These are phyloP conservation scores for Synchytrium microbalum DNA, from an alignment of 371 early-diverging fungal genomes.

Conservation along the genomic window DNA sequence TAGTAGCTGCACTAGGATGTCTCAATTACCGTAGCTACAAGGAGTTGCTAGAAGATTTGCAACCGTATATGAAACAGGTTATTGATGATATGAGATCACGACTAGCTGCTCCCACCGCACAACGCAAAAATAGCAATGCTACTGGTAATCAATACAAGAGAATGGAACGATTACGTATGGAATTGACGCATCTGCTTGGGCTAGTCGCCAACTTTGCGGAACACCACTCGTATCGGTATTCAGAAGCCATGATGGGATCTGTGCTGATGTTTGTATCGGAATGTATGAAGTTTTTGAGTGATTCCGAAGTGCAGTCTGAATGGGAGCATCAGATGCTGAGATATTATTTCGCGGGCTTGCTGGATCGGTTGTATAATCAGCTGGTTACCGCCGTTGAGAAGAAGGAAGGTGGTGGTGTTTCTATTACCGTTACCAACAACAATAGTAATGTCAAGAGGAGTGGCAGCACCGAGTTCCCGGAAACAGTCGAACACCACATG, in stretches of 20 bases:
- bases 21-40: slow-evolving; percentile 62
- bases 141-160: slow-evolving; percentile 5
- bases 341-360: slow-evolving; percentile 76
- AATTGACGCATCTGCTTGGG: slow-evolving; percentile 65
- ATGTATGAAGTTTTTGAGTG: slow-evolving; percentile 24
- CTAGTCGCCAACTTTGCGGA: slow-evolving; percentile 60
- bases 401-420: too few relatives aligned
- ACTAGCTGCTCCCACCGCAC: slow-evolving; percentile 10
- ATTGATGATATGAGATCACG: slow-evolving; percentile 55
- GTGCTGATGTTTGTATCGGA: slow-evolving; percentile 32
- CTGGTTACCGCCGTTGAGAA: slow-evolving; percentile 25
- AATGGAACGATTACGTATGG: slow-evolving; percentile 65
- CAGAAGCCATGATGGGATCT: slow-evolving; percentile 48
- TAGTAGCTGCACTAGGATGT: slow-evolving; percentile 60
- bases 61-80: slow-evolving; percentile 50
- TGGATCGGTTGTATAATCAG: slow-evolving; percentile 71
- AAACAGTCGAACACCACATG: neutral
- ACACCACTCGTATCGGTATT: slow-evolving; percentile 46
- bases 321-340: slow-evolving; percentile 85
- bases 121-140: neutral
- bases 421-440: slow-evolving; percentile 6
- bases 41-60: slow-evolving; percentile 57
- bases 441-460: too few relatives aligned
- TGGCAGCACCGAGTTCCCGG: neutral
- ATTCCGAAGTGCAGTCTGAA: slow-evolving; percentile 60